A percentile compares a stretch with the other conserved stretches of the same genome.
phyloP scores from a whole-genome alignment of 2,329 filamentous ascomycete species.

The Grosmannia penicillata region DNA sequence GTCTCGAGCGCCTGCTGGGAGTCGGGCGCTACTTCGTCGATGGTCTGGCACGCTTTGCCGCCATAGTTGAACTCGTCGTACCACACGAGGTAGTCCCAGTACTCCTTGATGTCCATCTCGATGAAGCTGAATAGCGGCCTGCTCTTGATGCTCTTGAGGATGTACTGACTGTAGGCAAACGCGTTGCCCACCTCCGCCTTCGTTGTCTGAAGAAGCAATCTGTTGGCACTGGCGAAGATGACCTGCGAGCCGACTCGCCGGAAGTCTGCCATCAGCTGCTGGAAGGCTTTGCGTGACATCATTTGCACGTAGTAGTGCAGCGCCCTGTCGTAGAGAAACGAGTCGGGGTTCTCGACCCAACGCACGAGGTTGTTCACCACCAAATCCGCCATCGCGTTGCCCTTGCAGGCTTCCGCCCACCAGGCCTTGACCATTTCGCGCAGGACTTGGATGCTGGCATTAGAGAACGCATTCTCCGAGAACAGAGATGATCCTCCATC shows the following conservation, averaged over 20 bases:
- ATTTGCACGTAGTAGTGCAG: conserved; percentile 96
- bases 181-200: conserved; percentile 96
- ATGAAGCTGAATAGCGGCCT: conserved; percentile 96
- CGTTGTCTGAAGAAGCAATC: conserved; percentile 83
- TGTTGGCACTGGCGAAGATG: conserved; percentile 83
- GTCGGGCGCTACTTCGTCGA: conserved; percentile 39
- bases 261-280: conserved; percentile 95
- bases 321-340: conserved; percentile 87
- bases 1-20: conserved; percentile 34
- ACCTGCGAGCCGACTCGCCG: conserved; percentile 87
- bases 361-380: conserved; percentile 95
- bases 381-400: conserved; percentile 88
- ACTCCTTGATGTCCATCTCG: conserved; percentile 93
- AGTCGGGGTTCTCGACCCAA: conserved; percentile 89
- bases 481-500: conserved; percentile 55
- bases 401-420: conserved; percentile 89
- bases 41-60: conserved; percentile 76
- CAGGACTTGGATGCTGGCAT: conserved; percentile 75
- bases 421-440: conserved; percentile 97
- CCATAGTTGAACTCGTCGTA: conserved; percentile 99
- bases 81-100: conserved; percentile 98
- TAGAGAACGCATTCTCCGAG: conserved; percentile 84
- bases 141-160: conserved; percentile 89
- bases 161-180: conserved; percentile 93
- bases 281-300: conserved; percentile 94